Conservation (phyloP, 768 basidiomycete genomes). For the Xanthoconium purpureum region DNA sequence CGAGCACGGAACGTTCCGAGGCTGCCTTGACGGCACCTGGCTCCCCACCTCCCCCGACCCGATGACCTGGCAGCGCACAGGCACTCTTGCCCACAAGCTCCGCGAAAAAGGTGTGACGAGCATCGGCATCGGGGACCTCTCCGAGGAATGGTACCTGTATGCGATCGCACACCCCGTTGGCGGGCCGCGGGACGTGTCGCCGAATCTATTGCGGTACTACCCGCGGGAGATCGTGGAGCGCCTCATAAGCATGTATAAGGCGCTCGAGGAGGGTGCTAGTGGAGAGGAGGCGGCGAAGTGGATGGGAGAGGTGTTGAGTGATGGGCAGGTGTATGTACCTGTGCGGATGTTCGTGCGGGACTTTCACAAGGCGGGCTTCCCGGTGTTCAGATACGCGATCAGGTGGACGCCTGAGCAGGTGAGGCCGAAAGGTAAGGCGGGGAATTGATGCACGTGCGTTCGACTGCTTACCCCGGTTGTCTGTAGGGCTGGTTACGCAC, state of each 20-base stretch:
- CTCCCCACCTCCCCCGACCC: slow-evolving; percentile 50
- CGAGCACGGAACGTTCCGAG: slow-evolving; percentile 64
- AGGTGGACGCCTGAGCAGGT: slow-evolving; percentile 64
- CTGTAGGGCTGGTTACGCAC: slow-evolving; percentile 66
- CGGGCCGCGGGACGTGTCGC: slow-evolving; percentile 48
- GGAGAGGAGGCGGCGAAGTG: slow-evolving; percentile 42
- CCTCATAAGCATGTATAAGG: slow-evolving; percentile 45
- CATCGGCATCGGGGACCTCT: slow-evolving; percentile 65
- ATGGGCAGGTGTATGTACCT: slow-evolving; percentile 66
- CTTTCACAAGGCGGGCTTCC: slow-evolving; percentile 52
- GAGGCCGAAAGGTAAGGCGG: slow-evolving; percentile 46
- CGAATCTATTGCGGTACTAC: slow-evolving; percentile 63
- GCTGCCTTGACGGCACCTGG: slow-evolving; percentile 59
- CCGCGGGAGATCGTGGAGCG: slow-evolving; percentile 43
- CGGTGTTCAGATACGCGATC: slow-evolving; percentile 66
- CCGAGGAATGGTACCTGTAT: slow-evolving; percentile 78
- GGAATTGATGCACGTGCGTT: neutral
- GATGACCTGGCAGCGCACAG: slow-evolving; percentile 67
- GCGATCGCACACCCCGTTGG: slow-evolving; percentile 63
- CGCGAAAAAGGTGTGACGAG: slow-evolving; percentile 55
- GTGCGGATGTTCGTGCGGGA: slow-evolving; percentile 62
- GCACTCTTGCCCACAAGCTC: slow-evolving; percentile 54
- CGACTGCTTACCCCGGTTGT: neutral
- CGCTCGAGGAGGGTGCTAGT: slow-evolving; percentile 39
- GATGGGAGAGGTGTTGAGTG: slow-evolving; percentile 60